Evolutionary conservation across 441 rosid species (phyloP), one percentile per base, ranked within the genome.

Genomic region (Manihot esculenta): DNA sequence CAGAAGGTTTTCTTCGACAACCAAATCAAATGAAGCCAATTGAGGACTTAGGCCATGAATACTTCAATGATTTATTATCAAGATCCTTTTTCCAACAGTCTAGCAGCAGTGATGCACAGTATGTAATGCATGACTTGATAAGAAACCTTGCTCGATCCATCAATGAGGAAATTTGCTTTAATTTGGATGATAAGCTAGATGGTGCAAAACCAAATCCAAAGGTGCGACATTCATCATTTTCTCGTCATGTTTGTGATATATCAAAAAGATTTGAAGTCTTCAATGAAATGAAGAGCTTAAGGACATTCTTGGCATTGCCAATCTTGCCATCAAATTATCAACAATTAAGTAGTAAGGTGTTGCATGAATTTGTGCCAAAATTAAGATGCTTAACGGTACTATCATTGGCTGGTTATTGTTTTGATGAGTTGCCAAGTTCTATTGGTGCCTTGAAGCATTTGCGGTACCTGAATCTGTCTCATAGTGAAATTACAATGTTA

Each of bases 91-190:
- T 75, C 21, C 77, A 60, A 64, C 68, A 53, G 55, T 79, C 76
- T 1, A 21, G 18, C 9, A 69, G 38, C 13, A 26, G 13, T 7
- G 3, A 48, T 26, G 15, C 23, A 7, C 10, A 8, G 33, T 62
- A 62, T 23, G 57, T 72, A 44, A 78, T 81, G 81, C 82, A 81
- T 62, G 73, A 73, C 66, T 73, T 77, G 59, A 75, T 77, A 30
- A 64, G 73, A 47, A 69, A 77, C 42, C 76, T 74, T 7, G 77
- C 81, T 11, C 59, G 47, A 41, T 75, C 66, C 21, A 62, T 80
- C 13, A 53, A 73, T 10, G 50, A 72, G 41, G 66, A 78, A 30
- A 48, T 54, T 27, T 69, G 64, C 68, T 45, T 68, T 55, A 56
- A 65, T 9, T 42, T 66, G n/a, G 77, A 70, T 26, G 74, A 66